A percentile compares a stretch with the other conserved stretches of the same genome.
phyloP scores from a whole-genome alignment of 305 asterid genomes.

The Solanum hybrid region DNA sequence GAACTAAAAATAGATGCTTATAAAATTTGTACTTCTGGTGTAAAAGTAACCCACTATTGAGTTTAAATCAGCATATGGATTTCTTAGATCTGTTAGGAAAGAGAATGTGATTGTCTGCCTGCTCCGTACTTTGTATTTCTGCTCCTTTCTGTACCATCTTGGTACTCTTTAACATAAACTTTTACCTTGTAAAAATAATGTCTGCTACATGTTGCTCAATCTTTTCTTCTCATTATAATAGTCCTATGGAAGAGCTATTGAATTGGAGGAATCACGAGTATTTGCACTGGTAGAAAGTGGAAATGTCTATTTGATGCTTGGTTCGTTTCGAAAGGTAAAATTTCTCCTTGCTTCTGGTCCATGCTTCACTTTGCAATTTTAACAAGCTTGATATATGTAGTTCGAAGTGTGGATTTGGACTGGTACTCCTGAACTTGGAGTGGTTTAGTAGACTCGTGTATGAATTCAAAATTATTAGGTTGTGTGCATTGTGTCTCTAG shows the following conservation, averaged over 20 bases:
- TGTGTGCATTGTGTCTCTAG: not conserved
- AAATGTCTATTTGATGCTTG: constrained; percentile 79
- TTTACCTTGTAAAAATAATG: not conserved
- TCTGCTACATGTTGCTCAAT: not conserved
- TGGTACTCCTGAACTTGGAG: not conserved
- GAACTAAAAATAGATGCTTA: not conserved
- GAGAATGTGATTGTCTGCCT: not conserved
- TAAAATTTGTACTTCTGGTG: not conserved
- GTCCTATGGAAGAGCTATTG: constrained; percentile 94
- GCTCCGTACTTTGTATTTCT: not conserved
- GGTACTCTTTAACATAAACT: not conserved
- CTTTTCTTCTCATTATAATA: constrained; percentile 19
- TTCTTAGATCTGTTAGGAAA: not conserved
- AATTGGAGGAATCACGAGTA: constrained; percentile 74
- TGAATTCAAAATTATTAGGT: not conserved
- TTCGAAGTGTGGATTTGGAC: constrained; percentile 1
- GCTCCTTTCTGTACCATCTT: not conserved
- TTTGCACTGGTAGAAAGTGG: constrained; percentile 94
- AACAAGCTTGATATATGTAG: not conserved
- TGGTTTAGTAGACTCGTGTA: not conserved
- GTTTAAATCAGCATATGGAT: not conserved
- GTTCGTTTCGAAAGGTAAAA: constrained; percentile 68
- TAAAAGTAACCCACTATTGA: not conserved
- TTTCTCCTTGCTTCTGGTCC: constrained; percentile 3
- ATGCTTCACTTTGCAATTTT: not conserved